phyloP scores from a whole-genome alignment of 345 rosid species.

The Streptanthus diversifolius region DNA sequence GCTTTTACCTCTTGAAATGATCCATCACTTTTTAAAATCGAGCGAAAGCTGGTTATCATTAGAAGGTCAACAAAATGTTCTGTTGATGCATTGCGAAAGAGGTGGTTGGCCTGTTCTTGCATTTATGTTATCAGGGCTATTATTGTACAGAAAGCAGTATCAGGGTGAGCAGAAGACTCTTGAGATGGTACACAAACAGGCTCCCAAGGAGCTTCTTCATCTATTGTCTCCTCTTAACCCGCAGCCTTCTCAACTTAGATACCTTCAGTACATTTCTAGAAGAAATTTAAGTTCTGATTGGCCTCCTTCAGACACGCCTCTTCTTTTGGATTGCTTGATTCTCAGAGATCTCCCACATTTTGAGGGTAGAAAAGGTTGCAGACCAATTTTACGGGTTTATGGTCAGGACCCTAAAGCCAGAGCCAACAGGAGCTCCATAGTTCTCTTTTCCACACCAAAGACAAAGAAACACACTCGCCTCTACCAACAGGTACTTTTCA shows the following conservation, averaged over 20 bases:
- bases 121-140: slow-evolving; percentile 91
- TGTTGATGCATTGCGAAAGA: slow-evolving; percentile 93
- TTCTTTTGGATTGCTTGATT: slow-evolving; percentile 80
- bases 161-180: slow-evolving; percentile 95
- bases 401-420: slow-evolving; percentile 80
- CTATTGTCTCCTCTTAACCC: slow-evolving; percentile 80
- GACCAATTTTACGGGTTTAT: slow-evolving; percentile 80
- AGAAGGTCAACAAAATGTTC: slow-evolving; percentile 91
- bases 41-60: slow-evolving; percentile 94
- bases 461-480: slow-evolving; percentile 56
- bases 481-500: slow-evolving; percentile 57
- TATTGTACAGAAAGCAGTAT: slow-evolving; percentile 78
- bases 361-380: slow-evolving; percentile 72
- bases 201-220: slow-evolving; percentile 89
- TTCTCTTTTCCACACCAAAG: slow-evolving; percentile 71
- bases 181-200: slow-evolving; percentile 97
- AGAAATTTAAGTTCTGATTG: slow-evolving; percentile 82
- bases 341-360: slow-evolving; percentile 73
- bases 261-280: slow-evolving; percentile 95
- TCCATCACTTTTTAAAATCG: slow-evolving; percentile 83
- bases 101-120: slow-evolving; percentile 99
- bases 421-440: slow-evolving; percentile 79
- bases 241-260: slow-evolving; percentile 91
- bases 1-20: slow-evolving; percentile 85
- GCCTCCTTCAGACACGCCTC: slow-evolving; percentile 94